A percentile compares a stretch with the other conserved stretches of the same genome.
Evolutionary conservation across 192 early-diverging fungal genomes (phyloP).

Genomic region (Backusella australiensis): DNA sequence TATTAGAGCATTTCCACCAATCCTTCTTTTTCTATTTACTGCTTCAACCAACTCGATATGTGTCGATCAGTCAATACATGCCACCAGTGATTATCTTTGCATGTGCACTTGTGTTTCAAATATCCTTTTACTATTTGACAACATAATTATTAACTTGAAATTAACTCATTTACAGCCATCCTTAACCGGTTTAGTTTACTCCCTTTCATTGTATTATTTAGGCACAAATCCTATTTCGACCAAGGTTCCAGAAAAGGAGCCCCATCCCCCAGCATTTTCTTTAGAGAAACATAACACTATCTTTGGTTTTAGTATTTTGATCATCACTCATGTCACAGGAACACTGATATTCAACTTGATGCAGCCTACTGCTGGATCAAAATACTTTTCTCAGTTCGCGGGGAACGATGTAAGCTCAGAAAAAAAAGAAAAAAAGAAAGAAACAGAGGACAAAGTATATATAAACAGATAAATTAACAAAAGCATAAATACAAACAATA

Average conservation of each 20-base stretch:
- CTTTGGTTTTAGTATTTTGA: slow-evolving; percentile 30
- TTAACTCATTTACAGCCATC: slow-evolving; percentile 30
- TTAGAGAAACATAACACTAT: slow-evolving; percentile 21
- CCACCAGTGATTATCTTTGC: slow-evolving; percentile 80
- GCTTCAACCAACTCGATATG: slow-evolving; percentile 70
- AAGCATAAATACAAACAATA: background rate
- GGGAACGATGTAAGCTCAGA: background rate
- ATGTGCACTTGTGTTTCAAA: slow-evolving; percentile 68
- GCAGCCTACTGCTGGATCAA: slow-evolving; percentile 23
- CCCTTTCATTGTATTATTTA: slow-evolving; percentile 43
- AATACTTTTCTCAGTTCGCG: slow-evolving; percentile 4
- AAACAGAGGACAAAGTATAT: background rate
- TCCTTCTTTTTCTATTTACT: slow-evolving; percentile 98
- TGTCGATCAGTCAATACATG: slow-evolving; percentile 89
- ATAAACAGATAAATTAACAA: background rate
- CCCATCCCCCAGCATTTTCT: slow-evolving; percentile 24
- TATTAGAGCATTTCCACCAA: slow-evolving; percentile 93
- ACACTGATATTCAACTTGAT: slow-evolving; percentile 35
- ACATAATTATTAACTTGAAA: slow-evolving; percentile 31
- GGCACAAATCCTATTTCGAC: background rate
- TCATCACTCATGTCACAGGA: slow-evolving; percentile 31
- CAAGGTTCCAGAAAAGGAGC: background rate
- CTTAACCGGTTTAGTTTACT: slow-evolving; percentile 37
- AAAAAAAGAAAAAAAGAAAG: background rate
- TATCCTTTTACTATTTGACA: slow-evolving; percentile 50